These are phyloP conservation scores for Peronospora tabacina DNA, from an alignment of 352 stramenopile species.

Conservation along the genomic window DNA sequence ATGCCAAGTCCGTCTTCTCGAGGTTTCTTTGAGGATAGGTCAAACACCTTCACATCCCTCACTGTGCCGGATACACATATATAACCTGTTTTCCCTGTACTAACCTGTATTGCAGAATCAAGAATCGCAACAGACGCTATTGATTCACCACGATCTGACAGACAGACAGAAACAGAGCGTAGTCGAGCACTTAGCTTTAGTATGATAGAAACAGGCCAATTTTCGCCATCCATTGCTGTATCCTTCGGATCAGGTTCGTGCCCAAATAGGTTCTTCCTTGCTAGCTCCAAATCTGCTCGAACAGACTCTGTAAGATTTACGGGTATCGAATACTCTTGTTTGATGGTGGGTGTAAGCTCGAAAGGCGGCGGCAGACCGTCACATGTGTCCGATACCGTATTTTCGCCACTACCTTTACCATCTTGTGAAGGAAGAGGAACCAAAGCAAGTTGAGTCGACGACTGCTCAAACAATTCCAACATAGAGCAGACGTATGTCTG, in stretches of 20 bases:
- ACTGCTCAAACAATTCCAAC: conserved; percentile 66
- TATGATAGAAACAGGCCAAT: conserved; percentile 5
- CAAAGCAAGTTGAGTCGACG: conserved; percentile 39
- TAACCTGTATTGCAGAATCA: conserved; percentile 36
- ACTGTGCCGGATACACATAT: conserved; percentile 42
- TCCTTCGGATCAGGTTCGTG: conserved; percentile 14
- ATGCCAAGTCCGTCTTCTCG: conserved; percentile 24
- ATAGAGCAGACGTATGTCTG: conserved; percentile 78
- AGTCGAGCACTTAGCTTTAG: conserved; percentile 47
- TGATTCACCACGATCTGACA: conserved; percentile 62
- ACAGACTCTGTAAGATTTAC: conserved; percentile 77
- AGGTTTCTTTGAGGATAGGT: conserved; percentile 39
- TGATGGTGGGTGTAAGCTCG: conserved; percentile 51
- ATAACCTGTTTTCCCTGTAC: conserved; percentile 20
- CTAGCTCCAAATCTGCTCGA: conserved; percentile 65
- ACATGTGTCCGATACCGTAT: conserved; percentile 7
- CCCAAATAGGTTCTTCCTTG: conserved; percentile 53
- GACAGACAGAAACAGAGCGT: conserved; percentile 72
- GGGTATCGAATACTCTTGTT: conserved; percentile 62
- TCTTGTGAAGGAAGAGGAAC: conserved; percentile 19
- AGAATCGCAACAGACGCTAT: conserved; percentile 64
- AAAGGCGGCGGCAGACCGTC: conserved; percentile 42
- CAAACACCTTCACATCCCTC: conserved; percentile 65
- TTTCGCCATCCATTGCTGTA: background rate
- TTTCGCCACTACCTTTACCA: conserved; percentile 12